Evolutionary conservation across 1,284 basidiomycete genomes (phyloP).

Genomic region (Microbotryum intermedium): DNA sequence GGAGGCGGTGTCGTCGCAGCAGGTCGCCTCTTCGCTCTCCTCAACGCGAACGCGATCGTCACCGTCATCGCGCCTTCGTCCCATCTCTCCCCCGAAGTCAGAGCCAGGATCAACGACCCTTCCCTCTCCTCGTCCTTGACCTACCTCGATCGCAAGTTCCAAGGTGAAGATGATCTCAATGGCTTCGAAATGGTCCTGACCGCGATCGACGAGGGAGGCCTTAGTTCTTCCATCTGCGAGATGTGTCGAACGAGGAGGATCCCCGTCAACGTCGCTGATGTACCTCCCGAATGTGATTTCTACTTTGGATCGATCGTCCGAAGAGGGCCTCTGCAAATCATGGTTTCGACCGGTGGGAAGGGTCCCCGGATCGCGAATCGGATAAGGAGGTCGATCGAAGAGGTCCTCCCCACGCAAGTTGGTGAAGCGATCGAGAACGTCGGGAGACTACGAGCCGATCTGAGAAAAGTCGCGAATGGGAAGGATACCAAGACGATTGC

Average conservation of each 20-base stretch:
- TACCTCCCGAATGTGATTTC: slow-evolving; percentile 88
- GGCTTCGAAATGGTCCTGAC: slow-evolving; percentile 85
- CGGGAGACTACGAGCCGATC: slow-evolving; percentile 57
- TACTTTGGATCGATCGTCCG: slow-evolving; percentile 95
- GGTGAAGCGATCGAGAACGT: slow-evolving; percentile 75
- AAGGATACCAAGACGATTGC: slow-evolving; percentile 60
- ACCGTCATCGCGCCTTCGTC: slow-evolving; percentile 54
- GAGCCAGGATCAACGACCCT: slow-evolving; percentile 43
- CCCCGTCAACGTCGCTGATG: slow-evolving; percentile 92
- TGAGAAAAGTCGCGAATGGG: slow-evolving; percentile 65
- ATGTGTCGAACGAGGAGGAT: slow-evolving; percentile 62
- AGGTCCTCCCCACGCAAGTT: slow-evolving; percentile 58
- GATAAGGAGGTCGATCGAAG: slow-evolving; percentile 63
- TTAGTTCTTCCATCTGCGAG: slow-evolving; percentile 61
- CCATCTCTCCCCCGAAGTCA: slow-evolving; percentile 51
- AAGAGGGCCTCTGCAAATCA: slow-evolving; percentile 81
- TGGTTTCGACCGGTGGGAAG: slow-evolving; percentile 92
- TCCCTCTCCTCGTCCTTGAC: slow-evolving; percentile 53
- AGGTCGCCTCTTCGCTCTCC: slow-evolving; percentile 58
- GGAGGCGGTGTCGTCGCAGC: slow-evolving; percentile 83
- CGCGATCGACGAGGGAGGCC: slow-evolving; percentile 75
- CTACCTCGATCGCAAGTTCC: slow-evolving; percentile 61
- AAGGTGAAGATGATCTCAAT: slow-evolving; percentile 40
- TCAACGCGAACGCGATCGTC: slow-evolving; percentile 53
- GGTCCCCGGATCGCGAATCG: slow-evolving; percentile 85